Conservation (phyloP, 2,329 filamentous ascomycete species). For the Phyllachora maydis region DNA sequence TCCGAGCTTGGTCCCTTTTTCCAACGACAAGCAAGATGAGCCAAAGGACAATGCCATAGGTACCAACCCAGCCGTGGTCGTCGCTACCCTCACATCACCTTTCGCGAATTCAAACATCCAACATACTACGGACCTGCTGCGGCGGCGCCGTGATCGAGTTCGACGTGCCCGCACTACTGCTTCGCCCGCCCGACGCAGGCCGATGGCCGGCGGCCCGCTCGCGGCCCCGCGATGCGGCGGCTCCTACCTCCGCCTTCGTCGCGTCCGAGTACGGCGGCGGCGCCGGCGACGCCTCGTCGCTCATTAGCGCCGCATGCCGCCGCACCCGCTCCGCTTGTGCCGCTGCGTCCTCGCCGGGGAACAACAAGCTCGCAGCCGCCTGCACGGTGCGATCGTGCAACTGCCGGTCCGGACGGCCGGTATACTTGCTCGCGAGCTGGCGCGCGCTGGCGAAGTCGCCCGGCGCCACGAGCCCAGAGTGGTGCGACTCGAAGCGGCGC, state of each 20-base stretch:
- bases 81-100: background rate
- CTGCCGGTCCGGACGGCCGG: constrained; percentile 21
- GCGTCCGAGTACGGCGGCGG: constrained; percentile 17
- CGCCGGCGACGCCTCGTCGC: too few relatives aligned
- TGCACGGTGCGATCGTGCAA: constrained; percentile 21
- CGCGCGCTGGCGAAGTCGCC: constrained; percentile 8
- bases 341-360: constrained; percentile 17
- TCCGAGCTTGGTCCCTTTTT: too few relatives aligned
- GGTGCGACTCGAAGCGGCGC: too few relatives aligned
- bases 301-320: constrained; percentile 23
- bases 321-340: constrained; percentile 16
- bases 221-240: constrained; percentile 10
- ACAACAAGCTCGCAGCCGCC: constrained; percentile 22
- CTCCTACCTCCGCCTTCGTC: too few relatives aligned
- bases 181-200: constrained; percentile 2
- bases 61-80: too few relatives aligned
- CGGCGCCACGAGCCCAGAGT: too few relatives aligned
- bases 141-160: constrained; percentile 24
- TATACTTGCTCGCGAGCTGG: constrained; percentile 12
- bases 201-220: constrained; percentile 2
- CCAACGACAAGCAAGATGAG: too few relatives aligned
- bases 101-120: constrained; percentile 33
- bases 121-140: constrained; percentile 35
- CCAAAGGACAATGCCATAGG: too few relatives aligned
- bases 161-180: constrained; percentile 21